Conservation (phyloP, 495 filamentous ascomycete genomes). For the Penicillium odoratum region DNA sequence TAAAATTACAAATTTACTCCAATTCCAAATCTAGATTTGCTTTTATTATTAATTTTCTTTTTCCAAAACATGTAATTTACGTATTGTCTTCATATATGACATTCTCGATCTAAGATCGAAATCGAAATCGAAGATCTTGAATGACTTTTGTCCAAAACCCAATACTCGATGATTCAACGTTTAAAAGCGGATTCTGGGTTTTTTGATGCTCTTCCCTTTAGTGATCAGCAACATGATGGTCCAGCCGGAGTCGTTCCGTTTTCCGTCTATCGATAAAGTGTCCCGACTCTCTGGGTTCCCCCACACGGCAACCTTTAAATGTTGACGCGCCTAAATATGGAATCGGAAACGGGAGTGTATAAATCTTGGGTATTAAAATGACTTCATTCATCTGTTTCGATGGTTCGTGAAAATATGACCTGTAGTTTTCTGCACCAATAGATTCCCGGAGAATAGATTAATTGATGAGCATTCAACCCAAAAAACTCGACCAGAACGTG, state of each 20-base stretch:
- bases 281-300: constrained; percentile 16
- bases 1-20: not conserved
- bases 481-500: not conserved
- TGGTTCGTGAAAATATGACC: too few relatives aligned
- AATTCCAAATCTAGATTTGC: not conserved
- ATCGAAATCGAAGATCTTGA: not conserved
- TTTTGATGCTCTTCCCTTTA: not conserved
- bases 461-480: not conserved
- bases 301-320: constrained; percentile 4
- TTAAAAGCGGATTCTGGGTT: not conserved
- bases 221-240: not conserved
- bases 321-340: constrained; percentile 2
- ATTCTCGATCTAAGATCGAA: not conserved
- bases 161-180: not conserved
- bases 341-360: not conserved
- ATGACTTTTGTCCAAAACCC: not conserved
- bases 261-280: constrained; percentile 18
- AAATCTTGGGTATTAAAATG: too few relatives aligned
- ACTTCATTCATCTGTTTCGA: too few relatives aligned
- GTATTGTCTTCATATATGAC: constrained; percentile 4
- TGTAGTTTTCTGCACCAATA: not conserved
- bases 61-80: constrained; percentile 15
- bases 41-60: too few relatives aligned
- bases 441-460: not conserved
- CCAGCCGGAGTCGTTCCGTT: constrained; percentile 24